Percentiles rank a stretch among this genome's conserved stretches.
These are phyloP conservation scores for Fusarium solani-melongenae DNA, from an alignment of 2,329 filamentous ascomycete species.

Conservation along the genomic window DNA sequence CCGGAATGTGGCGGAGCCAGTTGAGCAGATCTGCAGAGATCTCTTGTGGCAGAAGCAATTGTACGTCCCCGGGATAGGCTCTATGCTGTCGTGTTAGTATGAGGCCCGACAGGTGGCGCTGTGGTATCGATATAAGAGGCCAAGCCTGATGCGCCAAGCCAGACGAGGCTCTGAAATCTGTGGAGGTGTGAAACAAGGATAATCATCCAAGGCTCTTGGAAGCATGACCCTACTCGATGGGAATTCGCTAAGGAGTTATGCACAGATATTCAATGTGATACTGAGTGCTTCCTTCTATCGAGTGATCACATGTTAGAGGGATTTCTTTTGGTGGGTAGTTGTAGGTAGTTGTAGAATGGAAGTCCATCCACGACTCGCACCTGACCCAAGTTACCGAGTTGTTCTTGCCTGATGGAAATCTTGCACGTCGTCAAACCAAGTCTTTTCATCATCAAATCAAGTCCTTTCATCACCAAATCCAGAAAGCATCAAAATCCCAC, in stretches of 20 bases:
- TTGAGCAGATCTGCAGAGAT: too few species aligned
- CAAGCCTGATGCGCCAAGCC: background rate
- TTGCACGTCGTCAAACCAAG: background rate
- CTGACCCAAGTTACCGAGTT: background rate
- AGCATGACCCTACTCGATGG: background rate
- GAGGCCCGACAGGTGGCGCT: background rate
- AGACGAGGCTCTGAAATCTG: background rate
- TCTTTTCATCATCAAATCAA: too few species aligned
- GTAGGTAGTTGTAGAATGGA: background rate
- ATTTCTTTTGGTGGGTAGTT: background rate
- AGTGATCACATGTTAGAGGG: background rate
- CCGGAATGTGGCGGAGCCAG: background rate
- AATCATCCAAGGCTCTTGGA: background rate
- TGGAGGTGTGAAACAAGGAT: background rate
- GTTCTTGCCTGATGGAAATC: background rate
- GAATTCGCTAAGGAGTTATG: too few species aligned
- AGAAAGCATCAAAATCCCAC: background rate
- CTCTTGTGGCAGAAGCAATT: too few species aligned
- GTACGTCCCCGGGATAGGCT: background rate
- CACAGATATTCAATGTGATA: background rate
- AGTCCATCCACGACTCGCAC: background rate
- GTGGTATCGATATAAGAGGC: background rate
- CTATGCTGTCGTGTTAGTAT: background rate
- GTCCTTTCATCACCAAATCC: background rate
- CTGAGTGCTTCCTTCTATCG: background rate